phyloP scores from a whole-genome alignment of 2,329 filamentous ascomycete genomes.

The Lachnellula cervina region DNA sequence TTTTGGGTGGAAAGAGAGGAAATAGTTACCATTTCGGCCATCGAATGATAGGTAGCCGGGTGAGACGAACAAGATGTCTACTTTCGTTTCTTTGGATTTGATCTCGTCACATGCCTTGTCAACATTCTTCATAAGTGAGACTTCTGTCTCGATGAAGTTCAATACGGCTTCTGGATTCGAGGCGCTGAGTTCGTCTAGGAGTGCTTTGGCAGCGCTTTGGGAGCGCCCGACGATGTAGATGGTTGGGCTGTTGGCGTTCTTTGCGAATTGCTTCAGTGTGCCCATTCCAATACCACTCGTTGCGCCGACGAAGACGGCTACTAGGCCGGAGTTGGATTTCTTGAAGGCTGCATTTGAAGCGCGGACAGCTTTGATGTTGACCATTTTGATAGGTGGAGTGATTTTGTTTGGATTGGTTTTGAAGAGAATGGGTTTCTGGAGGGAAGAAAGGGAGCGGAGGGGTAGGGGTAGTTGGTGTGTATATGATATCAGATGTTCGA shows the following conservation, averaged over 20 bases:
- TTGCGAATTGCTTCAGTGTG: conserved; percentile 43
- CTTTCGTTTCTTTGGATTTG: conserved; percentile 36
- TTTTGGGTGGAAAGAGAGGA: background rate
- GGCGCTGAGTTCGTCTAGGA: conserved; percentile 36
- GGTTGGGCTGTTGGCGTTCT: conserved; percentile 37
- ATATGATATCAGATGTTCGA: background rate
- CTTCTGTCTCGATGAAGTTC: conserved; percentile 45
- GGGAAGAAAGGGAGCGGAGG: background rate
- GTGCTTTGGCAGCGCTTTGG: conserved; percentile 28
- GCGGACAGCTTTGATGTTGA: conserved; percentile 31
- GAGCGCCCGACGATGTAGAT: conserved; percentile 51
- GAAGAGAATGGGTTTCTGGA: background rate
- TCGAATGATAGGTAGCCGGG: conserved; percentile 34
- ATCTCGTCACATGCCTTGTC: conserved; percentile 45
- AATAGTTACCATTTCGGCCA: conserved; percentile 23
- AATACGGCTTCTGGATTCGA: conserved; percentile 42
- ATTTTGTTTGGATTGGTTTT: background rate
- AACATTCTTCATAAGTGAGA: conserved; percentile 46
- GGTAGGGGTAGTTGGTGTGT: background rate
- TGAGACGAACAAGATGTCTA: conserved; percentile 45
- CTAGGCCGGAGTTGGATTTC: conserved; percentile 31
- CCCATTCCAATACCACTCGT: conserved; percentile 51
- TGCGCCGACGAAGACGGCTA: conserved; percentile 49
- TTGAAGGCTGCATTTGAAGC: conserved; percentile 36
- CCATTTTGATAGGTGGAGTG: conserved; percentile 23